A percentile compares a stretch with the other conserved stretches of the same genome.
Conservation (phyloP, 495 filamentous ascomycete genomes). For the Chaetomidium leptoderma region DNA sequence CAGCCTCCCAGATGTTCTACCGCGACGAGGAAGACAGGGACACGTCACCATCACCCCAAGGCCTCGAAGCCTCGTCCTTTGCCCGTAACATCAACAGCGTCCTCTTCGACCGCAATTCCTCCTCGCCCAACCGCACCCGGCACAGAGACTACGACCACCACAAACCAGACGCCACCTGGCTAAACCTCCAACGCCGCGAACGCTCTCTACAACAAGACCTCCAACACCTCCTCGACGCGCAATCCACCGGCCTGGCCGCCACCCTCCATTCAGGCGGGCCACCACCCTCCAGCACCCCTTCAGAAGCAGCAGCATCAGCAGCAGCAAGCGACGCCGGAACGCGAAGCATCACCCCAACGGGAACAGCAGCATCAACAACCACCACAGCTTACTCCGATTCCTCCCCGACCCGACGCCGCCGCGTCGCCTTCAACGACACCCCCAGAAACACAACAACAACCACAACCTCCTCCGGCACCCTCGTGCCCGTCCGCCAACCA, state of each 20-base stretch:
- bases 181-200: conserved; percentile 44
- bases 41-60: neutral
- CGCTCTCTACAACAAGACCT: conserved; percentile 67
- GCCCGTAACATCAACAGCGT: conserved; percentile 32
- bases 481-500: conserved; percentile 62
- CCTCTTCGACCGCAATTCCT: conserved; percentile 27
- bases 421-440: conserved; percentile 26
- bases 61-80: conserved; percentile 15
- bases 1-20: conserved; percentile 27
- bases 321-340: conserved; percentile 31
- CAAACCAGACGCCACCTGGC: conserved; percentile 36
- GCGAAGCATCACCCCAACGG: conserved; percentile 37
- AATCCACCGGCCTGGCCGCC: conserved; percentile 64
- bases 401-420: conserved; percentile 1
- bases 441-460: neutral
- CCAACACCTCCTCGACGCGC: conserved; percentile 77
- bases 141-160: conserved; percentile 21
- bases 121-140: conserved; percentile 11
- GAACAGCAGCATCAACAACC: conserved; percentile 23
- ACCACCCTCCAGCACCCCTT: too few relatives aligned
- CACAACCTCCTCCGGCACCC: conserved; percentile 34
- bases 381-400: conserved; percentile 18
- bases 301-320: neutral
- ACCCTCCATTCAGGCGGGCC: conserved; percentile 23
- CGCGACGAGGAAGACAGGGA: conserved; percentile 30